Percentiles rank a stretch among this genome's conserved stretches.
Evolutionary conservation across 179 eudicot genomes (phyloP).

Genomic region (Corrigiola litoralis): DNA sequence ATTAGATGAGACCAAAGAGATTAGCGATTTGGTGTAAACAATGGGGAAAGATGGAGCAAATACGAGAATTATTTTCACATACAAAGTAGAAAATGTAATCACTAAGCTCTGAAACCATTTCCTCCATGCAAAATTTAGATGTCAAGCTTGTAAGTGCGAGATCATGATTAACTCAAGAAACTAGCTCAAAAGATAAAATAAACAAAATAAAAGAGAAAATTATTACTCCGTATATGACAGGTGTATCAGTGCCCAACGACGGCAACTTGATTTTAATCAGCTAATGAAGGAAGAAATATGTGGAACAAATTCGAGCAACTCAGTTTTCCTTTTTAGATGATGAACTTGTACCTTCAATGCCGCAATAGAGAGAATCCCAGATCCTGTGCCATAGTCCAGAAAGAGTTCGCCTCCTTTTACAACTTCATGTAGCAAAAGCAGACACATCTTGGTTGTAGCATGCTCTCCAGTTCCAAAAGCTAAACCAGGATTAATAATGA

Average conservation of each 20-base stretch:
- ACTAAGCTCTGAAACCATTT: neutral
- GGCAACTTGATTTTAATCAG: too few relatives aligned
- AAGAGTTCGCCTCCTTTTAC: constrained; percentile 77
- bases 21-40: neutral
- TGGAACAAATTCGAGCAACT: neutral
- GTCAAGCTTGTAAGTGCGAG: neutral
- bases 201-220: too few relatives aligned
- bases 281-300: too few relatives aligned
- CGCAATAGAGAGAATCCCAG: constrained; percentile 92
- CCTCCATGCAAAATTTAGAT: neutral
- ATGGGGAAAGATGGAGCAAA: neutral
- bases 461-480: constrained; percentile 99
- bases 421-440: constrained; percentile 51
- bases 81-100: neutral
- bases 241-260: too few relatives aligned
- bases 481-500: constrained; percentile 77
- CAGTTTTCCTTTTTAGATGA: neutral
- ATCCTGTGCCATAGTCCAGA: constrained; percentile 94
- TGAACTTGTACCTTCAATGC: constrained; percentile 66
- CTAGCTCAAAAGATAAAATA: too few relatives aligned
- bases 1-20: neutral
- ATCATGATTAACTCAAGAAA: too few relatives aligned
- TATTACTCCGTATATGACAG: too few relatives aligned
- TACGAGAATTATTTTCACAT: neutral
- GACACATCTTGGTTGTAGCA: constrained; percentile 88